Evolutionary conservation across 73 alveolate species (phyloP), one percentile per base, ranked within the genome.

Genomic region (Durusdinium trenchii): DNA sequence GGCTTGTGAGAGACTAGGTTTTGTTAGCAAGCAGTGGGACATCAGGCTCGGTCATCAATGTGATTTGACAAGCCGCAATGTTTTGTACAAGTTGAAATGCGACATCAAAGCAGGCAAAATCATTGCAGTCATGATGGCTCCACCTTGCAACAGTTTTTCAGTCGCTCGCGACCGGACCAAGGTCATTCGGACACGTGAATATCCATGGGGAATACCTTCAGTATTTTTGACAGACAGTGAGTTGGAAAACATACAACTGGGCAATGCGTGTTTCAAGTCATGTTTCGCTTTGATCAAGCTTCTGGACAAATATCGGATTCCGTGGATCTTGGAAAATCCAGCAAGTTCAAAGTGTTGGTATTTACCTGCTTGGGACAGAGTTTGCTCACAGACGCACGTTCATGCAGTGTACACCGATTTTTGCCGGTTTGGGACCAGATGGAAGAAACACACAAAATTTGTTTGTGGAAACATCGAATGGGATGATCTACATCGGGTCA

Each of bases 201-300:
- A 38, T 60, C 95, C 81, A 10, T 86, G 95, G 95, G 95, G 95
- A 18, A 60, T 86, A 36, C 95, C 95, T 1, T 23, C 7, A 6
- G 38, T 52, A 23, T 52, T 54, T 36, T 40, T 86, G 23, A 30
- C 76, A 20, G 79, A 54, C 60, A 16, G 36, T 2, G 95, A 86
- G 81, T 20, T 4, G 35, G 38, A 36, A 4, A 36, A 12, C 20
- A 28, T 86, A 1, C 61, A 46, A 43, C 32, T 35, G 16, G 95
- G 95, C 32, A 86, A 86, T 38, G 61, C 79, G 2, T 3, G 26
- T 4, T 86, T 86, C 35, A 42, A 81, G 3, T 1, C 61, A 12
- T 86, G 95, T 38, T 1, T 86, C 45, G 38, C 20, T 16, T 16
- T 86, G 0, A 40, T 86, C 43, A 30, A 57, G 40, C 61, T 36